A percentile compares a stretch with the other conserved stretches of the same genome.
phyloP scores from a whole-genome alignment of 208 protist genomes.

The Acanthamoeba rhysodes region DNA sequence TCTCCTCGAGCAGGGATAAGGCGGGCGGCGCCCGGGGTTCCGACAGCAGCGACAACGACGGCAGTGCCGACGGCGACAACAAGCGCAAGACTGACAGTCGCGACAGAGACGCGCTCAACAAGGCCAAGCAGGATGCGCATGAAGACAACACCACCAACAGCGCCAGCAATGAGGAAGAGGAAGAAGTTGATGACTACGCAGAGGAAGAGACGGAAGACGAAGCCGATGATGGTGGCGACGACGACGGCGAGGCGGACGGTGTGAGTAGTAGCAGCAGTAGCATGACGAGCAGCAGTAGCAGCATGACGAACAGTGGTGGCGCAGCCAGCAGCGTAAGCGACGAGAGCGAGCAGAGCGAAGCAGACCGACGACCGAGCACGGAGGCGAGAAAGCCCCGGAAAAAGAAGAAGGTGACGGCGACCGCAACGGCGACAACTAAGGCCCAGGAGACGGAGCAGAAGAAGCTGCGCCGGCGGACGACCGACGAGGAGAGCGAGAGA shows the following conservation, averaged over 20 bases:
- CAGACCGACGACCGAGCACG: background rate
- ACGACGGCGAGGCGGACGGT: background rate
- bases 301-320: background rate
- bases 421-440: background rate
- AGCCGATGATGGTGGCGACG: background rate
- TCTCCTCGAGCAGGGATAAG: background rate
- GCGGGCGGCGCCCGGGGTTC: too few relatives aligned
- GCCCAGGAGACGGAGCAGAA: background rate
- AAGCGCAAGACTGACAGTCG: background rate
- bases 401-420: background rate
- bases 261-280: background rate
- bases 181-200: background rate
- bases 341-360: conserved; percentile 21
- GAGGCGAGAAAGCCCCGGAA: background rate
- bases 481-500: background rate
- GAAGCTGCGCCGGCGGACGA: too few relatives aligned
- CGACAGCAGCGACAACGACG: background rate
- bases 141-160: background rate
- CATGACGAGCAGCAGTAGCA: background rate
- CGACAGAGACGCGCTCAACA: background rate
- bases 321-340: too few relatives aligned
- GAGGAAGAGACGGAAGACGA: background rate
- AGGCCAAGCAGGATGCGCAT: background rate
- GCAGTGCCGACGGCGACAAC: background rate
- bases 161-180: background rate